Conservation (phyloP, 495 filamentous ascomycete species). For the Lentithecium fluviatile region DNA sequence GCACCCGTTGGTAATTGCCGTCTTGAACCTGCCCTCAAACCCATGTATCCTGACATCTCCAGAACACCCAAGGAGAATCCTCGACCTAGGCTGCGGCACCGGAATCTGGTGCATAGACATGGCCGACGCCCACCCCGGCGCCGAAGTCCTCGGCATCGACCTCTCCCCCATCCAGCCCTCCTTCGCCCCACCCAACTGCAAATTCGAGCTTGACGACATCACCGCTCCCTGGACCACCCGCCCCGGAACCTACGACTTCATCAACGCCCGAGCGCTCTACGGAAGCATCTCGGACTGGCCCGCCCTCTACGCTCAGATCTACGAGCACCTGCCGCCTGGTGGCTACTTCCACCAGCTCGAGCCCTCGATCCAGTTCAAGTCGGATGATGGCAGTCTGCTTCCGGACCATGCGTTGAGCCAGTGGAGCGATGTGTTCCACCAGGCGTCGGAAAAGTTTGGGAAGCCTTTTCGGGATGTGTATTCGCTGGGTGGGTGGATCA, state of each 20-base stretch:
- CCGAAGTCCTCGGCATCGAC: conserved; percentile 37
- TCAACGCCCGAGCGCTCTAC: conserved; percentile 60
- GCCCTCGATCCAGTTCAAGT: conserved; percentile 24
- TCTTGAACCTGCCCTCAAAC: too few species aligned
- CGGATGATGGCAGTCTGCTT: conserved; percentile 14
- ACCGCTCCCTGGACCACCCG: conserved; percentile 54
- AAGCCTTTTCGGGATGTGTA: conserved; percentile 30
- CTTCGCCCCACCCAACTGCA: conserved; percentile 51
- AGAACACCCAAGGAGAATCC: conserved; percentile 15
- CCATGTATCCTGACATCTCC: too few species aligned
- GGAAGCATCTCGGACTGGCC: conserved; percentile 62
- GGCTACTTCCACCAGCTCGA: conserved; percentile 39
- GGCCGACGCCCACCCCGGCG: conserved; percentile 17
- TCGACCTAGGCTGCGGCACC: conserved; percentile 30
- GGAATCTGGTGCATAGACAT: conserved; percentile 20
- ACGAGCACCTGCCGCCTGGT: conserved; percentile 35
- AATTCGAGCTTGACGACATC: conserved; percentile 58
- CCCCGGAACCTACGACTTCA: conserved; percentile 59
- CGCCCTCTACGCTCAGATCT: conserved; percentile 39
- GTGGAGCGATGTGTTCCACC: conserved; percentile 25
- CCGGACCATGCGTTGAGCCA: conserved; percentile 14
- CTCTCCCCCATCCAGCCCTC: conserved; percentile 41
- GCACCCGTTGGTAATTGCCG: conserved; percentile 9
- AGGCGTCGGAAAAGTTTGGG: conserved; percentile 33
- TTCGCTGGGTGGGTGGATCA: conserved; percentile 16